phyloP scores from a whole-genome alignment of 441 rosid species.

The Erysimum cheiri region DNA sequence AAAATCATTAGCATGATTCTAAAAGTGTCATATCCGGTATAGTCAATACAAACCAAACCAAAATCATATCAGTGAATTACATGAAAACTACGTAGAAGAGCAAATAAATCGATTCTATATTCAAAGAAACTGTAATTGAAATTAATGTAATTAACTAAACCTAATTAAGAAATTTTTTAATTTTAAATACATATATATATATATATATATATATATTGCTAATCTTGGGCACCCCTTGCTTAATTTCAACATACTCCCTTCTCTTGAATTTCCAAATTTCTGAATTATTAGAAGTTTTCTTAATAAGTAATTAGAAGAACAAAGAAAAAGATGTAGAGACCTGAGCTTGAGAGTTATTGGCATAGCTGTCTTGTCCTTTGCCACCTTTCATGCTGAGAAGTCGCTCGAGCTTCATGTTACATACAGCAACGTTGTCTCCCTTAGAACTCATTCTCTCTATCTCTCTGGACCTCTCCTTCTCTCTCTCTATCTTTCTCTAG shows the following conservation, averaged over 20 bases:
- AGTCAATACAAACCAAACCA: neutral
- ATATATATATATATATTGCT: neutral
- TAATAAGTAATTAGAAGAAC: neutral
- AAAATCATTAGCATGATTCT: neutral
- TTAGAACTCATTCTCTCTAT: conserved; percentile 56
- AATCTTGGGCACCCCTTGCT: conserved; percentile 4
- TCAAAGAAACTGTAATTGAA: conserved; percentile 1
- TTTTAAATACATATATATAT: neutral
- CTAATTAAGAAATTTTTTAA: too few relatives aligned
- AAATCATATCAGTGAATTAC: neutral
- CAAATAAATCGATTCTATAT: neutral
- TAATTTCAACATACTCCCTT: neutral
- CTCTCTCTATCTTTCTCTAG: neutral
- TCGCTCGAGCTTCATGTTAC: conserved; percentile 77
- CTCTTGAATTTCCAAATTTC: neutral
- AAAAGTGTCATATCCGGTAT: neutral
- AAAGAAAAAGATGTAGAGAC: conserved; percentile 38
- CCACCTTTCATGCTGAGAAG: conserved; percentile 95
- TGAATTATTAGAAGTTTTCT: neutral
- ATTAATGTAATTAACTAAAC: too few relatives aligned
- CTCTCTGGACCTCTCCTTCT: conserved; percentile 10
- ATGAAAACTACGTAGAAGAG: too few relatives aligned
- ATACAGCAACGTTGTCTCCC: conserved; percentile 65
- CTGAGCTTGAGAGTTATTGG: conserved; percentile 97
- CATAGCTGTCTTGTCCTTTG: conserved; percentile 89